phyloP scores from a whole-genome alignment of 768 basidiomycete species.

The Artomyces pyxidatus region DNA sequence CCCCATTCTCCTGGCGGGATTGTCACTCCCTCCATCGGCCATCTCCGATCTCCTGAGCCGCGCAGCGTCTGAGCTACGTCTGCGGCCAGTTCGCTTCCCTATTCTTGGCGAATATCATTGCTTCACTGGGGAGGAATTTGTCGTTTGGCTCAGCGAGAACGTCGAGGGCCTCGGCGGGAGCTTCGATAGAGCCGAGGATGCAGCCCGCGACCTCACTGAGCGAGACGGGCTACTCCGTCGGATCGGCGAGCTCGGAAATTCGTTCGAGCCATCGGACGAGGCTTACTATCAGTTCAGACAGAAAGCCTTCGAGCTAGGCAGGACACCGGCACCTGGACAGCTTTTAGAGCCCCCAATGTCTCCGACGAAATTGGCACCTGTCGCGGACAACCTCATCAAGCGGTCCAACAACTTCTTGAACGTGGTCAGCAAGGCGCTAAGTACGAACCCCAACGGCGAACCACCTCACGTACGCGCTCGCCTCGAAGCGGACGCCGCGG shows the following conservation, averaged over 20 bases:
- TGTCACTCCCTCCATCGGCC: conserved; percentile 55
- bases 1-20: conserved; percentile 68
- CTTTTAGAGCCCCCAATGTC: conserved; percentile 17
- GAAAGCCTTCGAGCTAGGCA: conserved; percentile 62
- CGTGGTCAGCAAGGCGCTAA: conserved; percentile 67
- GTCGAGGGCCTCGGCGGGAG: conserved; percentile 73
- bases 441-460: conserved; percentile 39
- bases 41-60: conserved; percentile 63
- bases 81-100: conserved; percentile 67
- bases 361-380: conserved; percentile 29
- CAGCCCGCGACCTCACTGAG: conserved; percentile 45
- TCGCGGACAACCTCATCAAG: conserved; percentile 54
- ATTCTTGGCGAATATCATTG: conserved; percentile 78
- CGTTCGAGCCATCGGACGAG: conserved; percentile 69
- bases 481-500: conserved; percentile 74
- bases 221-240: conserved; percentile 54
- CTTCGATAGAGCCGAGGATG: conserved; percentile 72
- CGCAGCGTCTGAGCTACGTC: conserved; percentile 63
- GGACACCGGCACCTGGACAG: conserved; percentile 20
- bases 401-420: conserved; percentile 62
- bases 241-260: conserved; percentile 77
- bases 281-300: conserved; percentile 81
- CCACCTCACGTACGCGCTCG: conserved; percentile 64
- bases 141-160: conserved; percentile 72
- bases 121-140: conserved; percentile 87